Evolutionary conservation across 805 yeast species (phyloP), one percentile per base, ranked within the genome.

Genomic region (Kodamaea sagamina): DNA sequence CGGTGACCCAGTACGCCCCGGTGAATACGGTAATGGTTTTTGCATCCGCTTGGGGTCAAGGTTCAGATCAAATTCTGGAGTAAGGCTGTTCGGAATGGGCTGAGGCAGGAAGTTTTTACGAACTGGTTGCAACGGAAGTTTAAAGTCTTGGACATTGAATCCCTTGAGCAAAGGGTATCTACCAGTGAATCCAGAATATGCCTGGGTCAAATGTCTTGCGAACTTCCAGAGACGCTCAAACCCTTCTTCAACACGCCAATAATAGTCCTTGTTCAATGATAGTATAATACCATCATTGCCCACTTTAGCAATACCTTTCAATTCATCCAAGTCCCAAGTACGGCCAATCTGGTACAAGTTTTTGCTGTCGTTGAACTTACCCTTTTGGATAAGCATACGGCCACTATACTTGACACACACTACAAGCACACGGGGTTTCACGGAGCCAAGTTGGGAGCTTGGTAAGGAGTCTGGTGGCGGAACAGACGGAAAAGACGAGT

Each of bases 311-410:
- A 90, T 61, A 32, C 63, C 61, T 3, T 71, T 61, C 49, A 92
- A 67, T 52, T 87, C 95, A 47, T 78, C 86, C 54, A 92, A 67
- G 48, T 80, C 82, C 98, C 98, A 90, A 2, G 95, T 85, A 55
- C 97, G 77, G 24, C 98, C 98, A 40, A 90, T 87, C 63, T 90
- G 97, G 54, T 86, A 80, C 1, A 82, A 62, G 1, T 86, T 83
- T 52, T 86, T 86, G 27, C 53, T 58, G 7, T 77, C 69, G 52
- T 85, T 84, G 59, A 80, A 89, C 54, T 95, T 82, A 2, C 95
- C 96, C 63, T 92, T 90, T 59, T 89, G 96, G 9, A 90, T 54
- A 44, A 82, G 73, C 24, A 86, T 82, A 18, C 84, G 66, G 0
- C 92, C 92, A 5, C 82, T 74, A 37, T 76, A 71, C 57, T 84